phyloP scores from a whole-genome alignment of 345 rosid genomes.

The Gossypioides kirkii region DNA sequence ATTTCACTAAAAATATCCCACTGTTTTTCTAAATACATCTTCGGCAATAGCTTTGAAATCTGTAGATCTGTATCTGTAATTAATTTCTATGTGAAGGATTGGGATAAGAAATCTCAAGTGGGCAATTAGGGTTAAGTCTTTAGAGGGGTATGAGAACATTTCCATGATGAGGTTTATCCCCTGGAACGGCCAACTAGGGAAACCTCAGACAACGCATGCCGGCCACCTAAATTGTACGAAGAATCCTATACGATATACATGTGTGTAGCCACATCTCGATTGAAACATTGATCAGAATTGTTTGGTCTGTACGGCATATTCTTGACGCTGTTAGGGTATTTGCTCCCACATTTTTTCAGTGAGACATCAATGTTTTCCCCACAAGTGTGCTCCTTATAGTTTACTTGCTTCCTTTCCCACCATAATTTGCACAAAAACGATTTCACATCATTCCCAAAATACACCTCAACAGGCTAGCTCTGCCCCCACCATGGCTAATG shows the following conservation, averaged over 20 bases:
- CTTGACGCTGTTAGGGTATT: neutral
- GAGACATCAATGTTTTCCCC: slow-evolving; percentile 7
- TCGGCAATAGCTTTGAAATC: neutral
- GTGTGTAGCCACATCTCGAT: neutral
- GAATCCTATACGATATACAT: slow-evolving; percentile 1
- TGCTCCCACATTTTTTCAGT: neutral
- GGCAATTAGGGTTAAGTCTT: neutral
- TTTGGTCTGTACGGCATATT: neutral
- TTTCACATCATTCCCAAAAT: slow-evolving; percentile 13
- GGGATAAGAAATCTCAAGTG: neutral
- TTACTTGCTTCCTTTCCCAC: slow-evolving; percentile 11
- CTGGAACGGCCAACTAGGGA: neutral
- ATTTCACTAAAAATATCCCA: neutral
- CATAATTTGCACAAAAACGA: slow-evolving; percentile 6
- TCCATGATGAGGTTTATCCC: neutral
- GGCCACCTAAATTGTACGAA: neutral
- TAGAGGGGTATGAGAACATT: neutral
- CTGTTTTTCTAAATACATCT: neutral
- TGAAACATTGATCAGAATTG: neutral
- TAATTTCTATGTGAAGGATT: neutral
- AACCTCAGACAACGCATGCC: neutral
- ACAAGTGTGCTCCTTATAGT: slow-evolving; percentile 7
- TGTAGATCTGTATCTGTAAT: neutral
- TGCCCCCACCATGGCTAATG: slow-evolving; percentile 13
- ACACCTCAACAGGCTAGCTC: neutral